Conservation (phyloP, 306 rosid genomes). For the Ormosia semicastrata region DNA sequence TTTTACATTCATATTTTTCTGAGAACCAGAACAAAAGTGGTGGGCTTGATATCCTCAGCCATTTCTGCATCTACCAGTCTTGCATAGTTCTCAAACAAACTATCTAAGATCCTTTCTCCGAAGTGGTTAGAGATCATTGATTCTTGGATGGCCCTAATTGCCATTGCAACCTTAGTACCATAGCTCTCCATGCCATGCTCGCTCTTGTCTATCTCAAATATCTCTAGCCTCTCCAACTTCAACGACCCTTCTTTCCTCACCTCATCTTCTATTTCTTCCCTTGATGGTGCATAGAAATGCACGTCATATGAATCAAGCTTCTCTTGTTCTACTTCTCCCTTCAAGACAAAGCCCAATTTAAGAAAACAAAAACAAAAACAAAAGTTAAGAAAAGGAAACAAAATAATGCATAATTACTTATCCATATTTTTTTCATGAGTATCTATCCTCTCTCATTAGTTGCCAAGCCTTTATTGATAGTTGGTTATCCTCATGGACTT, state of each 20-base stretch:
- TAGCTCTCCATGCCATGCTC: conserved; percentile 42
- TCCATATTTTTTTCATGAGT: neutral
- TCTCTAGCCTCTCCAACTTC: conserved; percentile 60
- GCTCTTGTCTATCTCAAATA: conserved; percentile 49
- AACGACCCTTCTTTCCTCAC: conserved; percentile 74
- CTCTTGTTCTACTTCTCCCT: conserved; percentile 76
- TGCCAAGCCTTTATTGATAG: too few relatives aligned
- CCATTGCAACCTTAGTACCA: conserved; percentile 60
- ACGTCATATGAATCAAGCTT: conserved; percentile 78
- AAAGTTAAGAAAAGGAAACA: neutral
- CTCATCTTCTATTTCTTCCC: conserved; percentile 70
- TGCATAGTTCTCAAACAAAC: conserved; percentile 58
- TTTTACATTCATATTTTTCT: conserved; percentile 37
- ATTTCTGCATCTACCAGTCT: conserved; percentile 61
- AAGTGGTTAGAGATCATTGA: conserved; percentile 76
- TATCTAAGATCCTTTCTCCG: conserved; percentile 69
- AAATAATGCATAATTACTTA: neutral
- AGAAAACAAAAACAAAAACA: neutral
- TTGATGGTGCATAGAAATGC: conserved; percentile 90
- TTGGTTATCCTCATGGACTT: too few relatives aligned
- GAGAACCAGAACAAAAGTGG: conserved; percentile 62
- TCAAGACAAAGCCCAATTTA: neutral
- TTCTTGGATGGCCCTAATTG: conserved; percentile 90
- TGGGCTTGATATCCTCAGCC: conserved; percentile 59
- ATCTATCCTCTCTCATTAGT: neutral